phyloP scores from a whole-genome alignment of 345 rosid species.

The Clausena lansium region DNA sequence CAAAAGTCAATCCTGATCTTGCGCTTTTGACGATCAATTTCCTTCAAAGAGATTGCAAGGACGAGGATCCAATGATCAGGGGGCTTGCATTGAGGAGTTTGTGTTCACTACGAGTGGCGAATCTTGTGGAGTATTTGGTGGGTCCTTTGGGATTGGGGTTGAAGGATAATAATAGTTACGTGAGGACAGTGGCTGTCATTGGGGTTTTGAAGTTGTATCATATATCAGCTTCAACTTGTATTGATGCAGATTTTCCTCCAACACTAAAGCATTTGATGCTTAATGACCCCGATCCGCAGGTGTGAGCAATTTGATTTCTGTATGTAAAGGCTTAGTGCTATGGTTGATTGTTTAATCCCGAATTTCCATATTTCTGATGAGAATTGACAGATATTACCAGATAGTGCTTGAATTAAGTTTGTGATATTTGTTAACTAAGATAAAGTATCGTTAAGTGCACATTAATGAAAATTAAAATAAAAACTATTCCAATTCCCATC shows the following conservation, averaged over 20 bases:
- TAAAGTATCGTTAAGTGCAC: not conserved
- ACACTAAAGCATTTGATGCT: slow-evolving; percentile 86
- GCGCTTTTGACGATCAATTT: slow-evolving; percentile 90
- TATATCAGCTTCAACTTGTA: slow-evolving; percentile 75
- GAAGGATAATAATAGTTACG: slow-evolving; percentile 82
- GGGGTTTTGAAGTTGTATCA: slow-evolving; percentile 94
- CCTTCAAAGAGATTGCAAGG: slow-evolving; percentile 96
- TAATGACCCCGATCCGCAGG: slow-evolving; percentile 85
- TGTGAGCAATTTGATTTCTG: slow-evolving; percentile 23
- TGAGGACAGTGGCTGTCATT: slow-evolving; percentile 80
- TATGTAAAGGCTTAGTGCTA: not conserved
- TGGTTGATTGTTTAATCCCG: not conserved
- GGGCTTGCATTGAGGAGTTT: slow-evolving; percentile 93
- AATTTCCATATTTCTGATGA: not conserved
- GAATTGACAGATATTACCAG: not conserved
- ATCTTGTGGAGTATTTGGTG: slow-evolving; percentile 94
- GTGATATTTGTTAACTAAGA: not conserved
- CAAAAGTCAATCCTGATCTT: slow-evolving; percentile 92
- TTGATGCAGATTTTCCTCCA: slow-evolving; percentile 84
- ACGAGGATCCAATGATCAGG: slow-evolving; percentile 93
- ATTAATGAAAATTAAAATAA: not conserved
- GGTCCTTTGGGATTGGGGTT: slow-evolving; percentile 87
- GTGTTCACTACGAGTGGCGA: slow-evolving; percentile 81
- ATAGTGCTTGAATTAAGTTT: not conserved
- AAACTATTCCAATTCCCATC: not conserved